Conservation (phyloP, 2,329 filamentous ascomycete genomes). For the Diaporthe helianthi region DNA sequence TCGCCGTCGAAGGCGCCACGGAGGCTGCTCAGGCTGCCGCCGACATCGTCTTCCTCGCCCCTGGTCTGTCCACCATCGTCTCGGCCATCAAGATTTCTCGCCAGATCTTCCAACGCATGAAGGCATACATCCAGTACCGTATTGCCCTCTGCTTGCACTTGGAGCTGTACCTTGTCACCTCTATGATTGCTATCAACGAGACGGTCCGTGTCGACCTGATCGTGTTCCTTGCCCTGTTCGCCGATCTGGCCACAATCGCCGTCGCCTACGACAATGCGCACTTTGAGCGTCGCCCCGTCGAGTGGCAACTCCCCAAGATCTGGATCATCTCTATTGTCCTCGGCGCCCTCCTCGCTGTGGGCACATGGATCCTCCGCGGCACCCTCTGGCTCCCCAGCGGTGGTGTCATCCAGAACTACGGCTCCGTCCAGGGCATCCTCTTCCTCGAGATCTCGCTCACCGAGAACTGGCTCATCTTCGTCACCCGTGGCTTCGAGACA, state of each 20-base stretch:
- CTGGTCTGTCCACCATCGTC: conserved; percentile 74
- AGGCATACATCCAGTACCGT: conserved; percentile 79
- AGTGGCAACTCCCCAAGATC: conserved; percentile 84
- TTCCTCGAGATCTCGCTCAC: conserved; percentile 77
- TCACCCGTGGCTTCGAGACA: conserved; percentile 75
- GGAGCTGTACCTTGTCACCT: conserved; percentile 78
- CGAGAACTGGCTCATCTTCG: conserved; percentile 82
- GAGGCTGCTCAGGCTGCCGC: conserved; percentile 76
- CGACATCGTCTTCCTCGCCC: conserved; percentile 78
- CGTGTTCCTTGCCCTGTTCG: conserved; percentile 81
- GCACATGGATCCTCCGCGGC: conserved; percentile 76
- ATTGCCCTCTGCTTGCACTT: conserved; percentile 77
- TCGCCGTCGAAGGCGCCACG: conserved; percentile 74
- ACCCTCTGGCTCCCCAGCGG: conserved; percentile 73
- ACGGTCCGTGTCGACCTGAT: conserved; percentile 75
- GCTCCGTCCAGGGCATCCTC: conserved; percentile 75
- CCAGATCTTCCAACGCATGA: conserved; percentile 81
- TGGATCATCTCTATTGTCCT: conserved; percentile 78
- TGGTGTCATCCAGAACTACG: conserved; percentile 78
- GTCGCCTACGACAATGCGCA: conserved; percentile 82
- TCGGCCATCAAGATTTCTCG: conserved; percentile 76
- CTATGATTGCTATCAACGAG: conserved; percentile 83
- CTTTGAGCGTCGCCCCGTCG: conserved; percentile 76
- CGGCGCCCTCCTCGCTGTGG: conserved; percentile 71
- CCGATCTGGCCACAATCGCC: conserved; percentile 80